These are phyloP conservation scores for Penicillium sp. DNA, from an alignment of 2,329 filamentous ascomycete genomes.

Conservation along the genomic window DNA sequence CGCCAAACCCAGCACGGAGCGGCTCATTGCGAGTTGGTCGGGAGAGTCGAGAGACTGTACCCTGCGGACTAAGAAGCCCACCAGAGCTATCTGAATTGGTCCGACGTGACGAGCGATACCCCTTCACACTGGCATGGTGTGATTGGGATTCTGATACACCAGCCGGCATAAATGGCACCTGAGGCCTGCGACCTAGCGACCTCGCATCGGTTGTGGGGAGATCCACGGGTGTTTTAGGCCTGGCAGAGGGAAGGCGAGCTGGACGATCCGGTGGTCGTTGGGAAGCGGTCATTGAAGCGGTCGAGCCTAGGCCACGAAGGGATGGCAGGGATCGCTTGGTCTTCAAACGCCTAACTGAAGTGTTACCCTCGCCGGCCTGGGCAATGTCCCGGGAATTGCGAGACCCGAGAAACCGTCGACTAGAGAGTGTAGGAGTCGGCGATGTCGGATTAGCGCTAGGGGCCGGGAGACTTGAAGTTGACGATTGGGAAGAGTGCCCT, in stretches of 20 bases:
- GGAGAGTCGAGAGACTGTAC: slow-evolving; percentile 42
- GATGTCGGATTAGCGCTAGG: slow-evolving; percentile 59
- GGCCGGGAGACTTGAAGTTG: slow-evolving; percentile 61
- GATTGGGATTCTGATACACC: slow-evolving; percentile 71
- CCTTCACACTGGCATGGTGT: slow-evolving; percentile 73
- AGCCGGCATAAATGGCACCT: slow-evolving; percentile 74
- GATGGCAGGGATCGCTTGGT: slow-evolving; percentile 61
- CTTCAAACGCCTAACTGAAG: slow-evolving; percentile 55
- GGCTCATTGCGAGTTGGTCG: slow-evolving; percentile 47
- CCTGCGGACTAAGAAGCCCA: slow-evolving; percentile 46
- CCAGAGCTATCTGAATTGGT: slow-evolving; percentile 72
- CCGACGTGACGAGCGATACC: slow-evolving; percentile 68
- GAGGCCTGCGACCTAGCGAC: slow-evolving; percentile 54
- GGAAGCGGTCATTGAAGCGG: slow-evolving; percentile 30
- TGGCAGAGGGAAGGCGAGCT: slow-evolving; percentile 29
- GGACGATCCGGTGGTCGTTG: slow-evolving; percentile 39
- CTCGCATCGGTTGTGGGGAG: slow-evolving; percentile 44
- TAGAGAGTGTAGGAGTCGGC: slow-evolving; percentile 58
- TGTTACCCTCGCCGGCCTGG: slow-evolving; percentile 47
- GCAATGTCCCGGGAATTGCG: slow-evolving; percentile 35
- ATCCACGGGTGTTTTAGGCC: slow-evolving; percentile 71
- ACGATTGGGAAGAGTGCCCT: slow-evolving; percentile 66
- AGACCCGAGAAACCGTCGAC: slow-evolving; percentile 56
- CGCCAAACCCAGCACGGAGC: slow-evolving; percentile 45
- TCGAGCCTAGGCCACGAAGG: slow-evolving; percentile 47